Percentiles rank a stretch among this genome's conserved stretches.
Conservation (phyloP, 1,284 basidiomycete genomes). For the Ceratobasidium sp. region DNA sequence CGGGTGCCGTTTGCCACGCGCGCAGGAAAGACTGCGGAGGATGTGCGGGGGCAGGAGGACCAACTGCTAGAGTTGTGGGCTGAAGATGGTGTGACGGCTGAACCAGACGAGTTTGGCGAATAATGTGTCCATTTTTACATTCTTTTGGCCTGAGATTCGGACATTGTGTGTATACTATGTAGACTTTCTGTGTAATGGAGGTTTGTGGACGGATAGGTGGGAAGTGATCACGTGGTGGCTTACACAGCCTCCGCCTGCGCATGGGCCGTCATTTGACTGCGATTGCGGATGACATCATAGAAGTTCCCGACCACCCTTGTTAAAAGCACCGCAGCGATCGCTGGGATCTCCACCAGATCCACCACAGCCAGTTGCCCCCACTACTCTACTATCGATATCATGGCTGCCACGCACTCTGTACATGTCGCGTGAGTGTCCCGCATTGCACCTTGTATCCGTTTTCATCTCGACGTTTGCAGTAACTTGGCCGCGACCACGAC, state of each 20-base stretch:
- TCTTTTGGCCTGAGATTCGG: slow-evolving; percentile 18
- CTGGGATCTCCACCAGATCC: slow-evolving; percentile 20
- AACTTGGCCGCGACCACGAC: slow-evolving; percentile 70
- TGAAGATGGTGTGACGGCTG: slow-evolving; percentile 77
- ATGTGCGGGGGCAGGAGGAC: slow-evolving; percentile 66
- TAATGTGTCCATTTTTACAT: slow-evolving; percentile 14
- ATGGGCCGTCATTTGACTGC: neutral
- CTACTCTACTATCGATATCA: slow-evolving; percentile 1
- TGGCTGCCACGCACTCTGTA: slow-evolving; percentile 35
- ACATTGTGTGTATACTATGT: slow-evolving; percentile 25
- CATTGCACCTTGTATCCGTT: no score
- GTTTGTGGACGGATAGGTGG: neutral
- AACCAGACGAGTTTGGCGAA: slow-evolving; percentile 59
- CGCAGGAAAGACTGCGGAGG: slow-evolving; percentile 68
- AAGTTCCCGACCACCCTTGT: neutral
- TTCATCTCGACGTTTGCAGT: neutral
- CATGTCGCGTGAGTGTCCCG: slow-evolving; percentile 34
- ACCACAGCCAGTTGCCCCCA: slow-evolving; percentile 1
- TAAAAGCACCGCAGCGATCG: slow-evolving; percentile 24
- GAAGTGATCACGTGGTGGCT: neutral
- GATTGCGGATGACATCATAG: slow-evolving; percentile 27
- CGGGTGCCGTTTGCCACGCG: slow-evolving; percentile 71
- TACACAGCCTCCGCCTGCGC: neutral
- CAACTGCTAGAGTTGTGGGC: slow-evolving; percentile 84
- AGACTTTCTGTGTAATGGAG: neutral